Evolutionary conservation across 1,139 yeast genomes (phyloP), one percentile per base, ranked within the genome.

Genomic region (Hyphopichia khmerensis): DNA sequence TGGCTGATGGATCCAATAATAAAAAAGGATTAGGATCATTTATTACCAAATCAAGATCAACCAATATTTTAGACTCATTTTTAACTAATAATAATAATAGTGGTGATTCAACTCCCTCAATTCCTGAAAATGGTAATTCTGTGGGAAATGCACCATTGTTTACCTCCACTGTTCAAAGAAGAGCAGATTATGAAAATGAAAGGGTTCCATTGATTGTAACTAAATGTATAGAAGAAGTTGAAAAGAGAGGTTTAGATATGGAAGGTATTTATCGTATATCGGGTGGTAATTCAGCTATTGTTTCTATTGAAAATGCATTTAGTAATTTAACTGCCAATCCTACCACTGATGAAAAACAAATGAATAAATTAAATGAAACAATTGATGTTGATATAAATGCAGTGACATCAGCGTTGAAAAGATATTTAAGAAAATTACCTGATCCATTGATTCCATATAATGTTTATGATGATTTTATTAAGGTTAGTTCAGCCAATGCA

Each of bases 181-280:
- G 91, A 43, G 73, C 87, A 8, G 67, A 67, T 15, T 75, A 66
- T 49, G 98, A 93, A 57, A 75, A 76, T 16, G 69, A 76, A 18
- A 51, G 60, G 3, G 75, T 89, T 9, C 99, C 99, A 6, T 63
- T 80, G 47, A 79, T 93, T 35, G 76, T 93, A 11, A 70, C 84
- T 11, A 73, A 82, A 44, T 89, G 97, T 64, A 65, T 90, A n/a
- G 68, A 71, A 32, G 95, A 86, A 55, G 89, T 93, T 39, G 96
- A 91, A 64, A 59, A 61, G 35, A 69, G 90, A 48, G 91, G 96
- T 9, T 59, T 87, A 52, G 81, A 75, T 38, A 68, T 74, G 59
- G 98, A 91, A 63, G 99, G 99, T 5, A 77, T 93, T 33, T 93
- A 93, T 66, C 77, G 99, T 53, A 86, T 91, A 50, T 86, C 95